phyloP scores from a whole-genome alignment of 495 filamentous ascomycete genomes.

The Hypoxylon rickii region DNA sequence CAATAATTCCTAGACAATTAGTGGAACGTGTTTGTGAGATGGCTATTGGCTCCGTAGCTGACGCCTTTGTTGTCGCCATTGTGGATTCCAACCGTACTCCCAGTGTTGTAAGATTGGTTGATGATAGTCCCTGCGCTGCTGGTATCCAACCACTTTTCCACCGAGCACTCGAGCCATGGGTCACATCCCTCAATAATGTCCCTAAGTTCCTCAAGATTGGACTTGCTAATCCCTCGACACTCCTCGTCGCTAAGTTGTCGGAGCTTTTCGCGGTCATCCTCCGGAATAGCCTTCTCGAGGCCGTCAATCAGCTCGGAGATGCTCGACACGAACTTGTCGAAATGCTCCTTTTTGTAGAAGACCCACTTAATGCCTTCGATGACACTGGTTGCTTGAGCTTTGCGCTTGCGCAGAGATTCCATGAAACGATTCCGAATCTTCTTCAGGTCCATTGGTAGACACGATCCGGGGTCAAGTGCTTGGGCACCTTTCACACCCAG shows the following conservation, averaged over 20 bases:
- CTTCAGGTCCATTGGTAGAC: neutral
- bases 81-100: constrained; percentile 7
- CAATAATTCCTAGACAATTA: too few species aligned
- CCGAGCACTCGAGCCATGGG: constrained; percentile 10
- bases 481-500: neutral
- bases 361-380: constrained; percentile 10
- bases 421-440: constrained; percentile 1
- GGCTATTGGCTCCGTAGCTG: constrained; percentile 8
- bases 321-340: constrained; percentile 13
- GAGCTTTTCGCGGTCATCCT: constrained; percentile 1
- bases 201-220: constrained; percentile 15
- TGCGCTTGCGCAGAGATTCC: neutral
- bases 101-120: constrained; percentile 13
- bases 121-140: neutral
- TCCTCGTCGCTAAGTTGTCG: constrained; percentile 13
- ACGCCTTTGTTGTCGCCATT: constrained; percentile 11
- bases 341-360: constrained; percentile 14
- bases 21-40: too few species aligned
- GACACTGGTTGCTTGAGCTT: neutral
- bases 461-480: constrained; percentile 1
- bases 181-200: constrained; percentile 8
- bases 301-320: constrained; percentile 3
- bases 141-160: neutral
- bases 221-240: constrained; percentile 8
- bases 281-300: constrained; percentile 5